These are phyloP conservation scores for Butyriboletus loyo DNA, from an alignment of 768 basidiomycete genomes.

Conservation along the genomic window DNA sequence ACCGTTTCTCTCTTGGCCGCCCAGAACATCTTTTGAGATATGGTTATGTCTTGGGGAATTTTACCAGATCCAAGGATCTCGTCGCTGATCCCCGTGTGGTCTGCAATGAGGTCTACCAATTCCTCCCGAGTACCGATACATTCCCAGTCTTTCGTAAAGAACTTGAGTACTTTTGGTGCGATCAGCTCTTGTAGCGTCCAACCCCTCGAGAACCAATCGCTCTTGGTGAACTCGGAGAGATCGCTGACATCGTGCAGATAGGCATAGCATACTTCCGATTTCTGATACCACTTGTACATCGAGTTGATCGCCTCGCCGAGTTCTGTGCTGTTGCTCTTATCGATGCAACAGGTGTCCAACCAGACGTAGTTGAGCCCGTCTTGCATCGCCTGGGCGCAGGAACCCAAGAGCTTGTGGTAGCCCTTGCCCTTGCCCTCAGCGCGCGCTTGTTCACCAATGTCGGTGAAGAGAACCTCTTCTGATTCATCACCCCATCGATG, in stretches of 20 bases:
- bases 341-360: slow-evolving; percentile 35
- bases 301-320: slow-evolving; percentile 30
- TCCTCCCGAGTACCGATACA: slow-evolving; percentile 14
- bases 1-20: slow-evolving; percentile 23
- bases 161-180: slow-evolving; percentile 25
- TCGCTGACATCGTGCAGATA: slow-evolving; percentile 27
- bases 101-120: slow-evolving; percentile 11
- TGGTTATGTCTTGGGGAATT: slow-evolving; percentile 10
- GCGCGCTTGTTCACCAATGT: slow-evolving; percentile 17
- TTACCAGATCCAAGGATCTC: slow-evolving; percentile 12
- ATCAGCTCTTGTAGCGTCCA: slow-evolving; percentile 33
- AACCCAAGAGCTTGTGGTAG: slow-evolving; percentile 19
- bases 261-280: slow-evolving; percentile 25
- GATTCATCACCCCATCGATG: slow-evolving; percentile 25
- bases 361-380: slow-evolving; percentile 25
- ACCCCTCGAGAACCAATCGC: slow-evolving; percentile 32
- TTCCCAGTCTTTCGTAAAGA: slow-evolving; percentile 28
- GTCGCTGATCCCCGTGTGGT: slow-evolving; percentile 13
- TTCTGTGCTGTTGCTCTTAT: slow-evolving; percentile 27
- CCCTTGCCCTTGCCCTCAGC: slow-evolving; percentile 16
- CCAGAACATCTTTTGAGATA: slow-evolving; percentile 31
- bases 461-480: slow-evolving; percentile 23
- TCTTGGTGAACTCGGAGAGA: slow-evolving; percentile 12
- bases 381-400: slow-evolving; percentile 16
- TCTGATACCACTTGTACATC: slow-evolving; percentile 34